Percentiles rank a stretch among this genome's conserved stretches.
phyloP scores from a whole-genome alignment of 805 yeast genomes.

The Cephaloascus albidus region DNA sequence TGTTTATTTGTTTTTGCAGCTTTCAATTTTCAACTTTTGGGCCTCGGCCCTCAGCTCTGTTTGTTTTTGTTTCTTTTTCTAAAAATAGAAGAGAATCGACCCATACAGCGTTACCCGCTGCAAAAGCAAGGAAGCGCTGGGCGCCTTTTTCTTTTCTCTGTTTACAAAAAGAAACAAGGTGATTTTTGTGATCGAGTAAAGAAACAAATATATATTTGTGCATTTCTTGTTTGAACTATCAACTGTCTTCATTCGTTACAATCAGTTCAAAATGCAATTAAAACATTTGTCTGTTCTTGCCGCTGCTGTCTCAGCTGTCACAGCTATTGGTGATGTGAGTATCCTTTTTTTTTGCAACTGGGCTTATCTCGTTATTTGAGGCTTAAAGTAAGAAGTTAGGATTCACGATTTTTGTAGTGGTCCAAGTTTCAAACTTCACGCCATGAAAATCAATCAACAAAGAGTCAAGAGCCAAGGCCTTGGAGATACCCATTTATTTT shows the following conservation, averaged over 20 bases:
- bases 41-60: too few species aligned
- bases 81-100: too few species aligned
- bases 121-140: too few species aligned
- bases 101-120: too few species aligned
- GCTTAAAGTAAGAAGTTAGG: too few species aligned
- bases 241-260: constrained; percentile 3
- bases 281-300: constrained; percentile 36
- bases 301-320: constrained; percentile 36
- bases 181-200: neutral
- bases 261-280: constrained; percentile 20
- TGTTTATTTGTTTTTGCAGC: too few species aligned
- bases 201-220: neutral
- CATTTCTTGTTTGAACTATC: neutral
- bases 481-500: neutral
- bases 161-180: neutral
- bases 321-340: constrained; percentile 51
- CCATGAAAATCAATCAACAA: neutral
- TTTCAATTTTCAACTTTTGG: too few species aligned
- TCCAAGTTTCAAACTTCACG: neutral
- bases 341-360: neutral
- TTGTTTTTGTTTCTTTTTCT: too few species aligned
- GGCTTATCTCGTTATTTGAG: too few species aligned
- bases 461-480: neutral
- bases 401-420: too few species aligned
- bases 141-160: neutral